Conservation (phyloP, 768 basidiomycete genomes). For the Kwoniella bestiolae region DNA sequence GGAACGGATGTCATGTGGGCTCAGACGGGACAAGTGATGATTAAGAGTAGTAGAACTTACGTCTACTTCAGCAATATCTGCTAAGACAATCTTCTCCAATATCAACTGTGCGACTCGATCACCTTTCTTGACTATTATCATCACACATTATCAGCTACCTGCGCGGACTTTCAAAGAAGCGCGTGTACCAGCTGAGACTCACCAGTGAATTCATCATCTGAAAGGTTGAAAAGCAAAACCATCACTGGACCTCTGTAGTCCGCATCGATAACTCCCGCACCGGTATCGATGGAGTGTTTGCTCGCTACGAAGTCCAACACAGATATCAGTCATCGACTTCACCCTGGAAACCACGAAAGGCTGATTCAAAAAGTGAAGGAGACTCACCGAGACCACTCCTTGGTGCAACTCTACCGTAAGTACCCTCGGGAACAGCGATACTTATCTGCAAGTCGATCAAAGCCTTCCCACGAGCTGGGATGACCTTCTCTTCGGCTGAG, state of each 20-base stretch:
- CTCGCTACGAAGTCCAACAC: conserved; percentile 66
- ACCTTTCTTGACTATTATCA: conserved; percentile 71
- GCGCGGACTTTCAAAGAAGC: not conserved
- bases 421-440: conserved; percentile 88
- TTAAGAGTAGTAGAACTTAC: conserved; percentile 60
- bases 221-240: conserved; percentile 89
- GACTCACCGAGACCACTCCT: conserved; percentile 87
- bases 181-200: conserved; percentile 15
- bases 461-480: conserved; percentile 90
- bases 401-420: conserved; percentile 95
- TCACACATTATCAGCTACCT: not conserved
- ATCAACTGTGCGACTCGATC: conserved; percentile 97
- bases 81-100: conserved; percentile 84
- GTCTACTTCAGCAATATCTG: conserved; percentile 81
- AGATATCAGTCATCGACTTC: not conserved
- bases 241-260: conserved; percentile 92
- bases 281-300: conserved; percentile 97
- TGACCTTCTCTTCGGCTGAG: conserved; percentile 76
- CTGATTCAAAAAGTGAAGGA: not conserved
- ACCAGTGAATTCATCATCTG: conserved; percentile 88
- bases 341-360: too few species aligned
- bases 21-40: not conserved
- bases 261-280: conserved; percentile 94
- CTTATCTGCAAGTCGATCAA: conserved; percentile 88
- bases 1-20: not conserved